phyloP scores from a whole-genome alignment of 2,329 filamentous ascomycete genomes.

The Chaetomiaceae sp. region DNA sequence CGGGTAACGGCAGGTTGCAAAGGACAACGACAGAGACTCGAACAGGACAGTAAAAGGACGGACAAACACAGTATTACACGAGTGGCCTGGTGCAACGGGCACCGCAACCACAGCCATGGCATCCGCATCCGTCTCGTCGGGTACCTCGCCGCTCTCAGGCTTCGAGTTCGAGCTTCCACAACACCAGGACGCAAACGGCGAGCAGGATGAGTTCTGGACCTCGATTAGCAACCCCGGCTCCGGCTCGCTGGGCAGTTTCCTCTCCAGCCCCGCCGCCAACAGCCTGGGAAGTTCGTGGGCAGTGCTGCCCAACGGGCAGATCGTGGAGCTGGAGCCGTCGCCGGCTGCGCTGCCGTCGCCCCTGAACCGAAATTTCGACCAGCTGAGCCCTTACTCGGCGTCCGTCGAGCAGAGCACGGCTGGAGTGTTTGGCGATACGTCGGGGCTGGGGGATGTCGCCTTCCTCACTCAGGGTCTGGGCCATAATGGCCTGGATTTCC shows the following conservation, averaged over 20 bases:
- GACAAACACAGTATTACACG: background rate
- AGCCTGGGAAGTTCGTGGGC: constrained; percentile 47
- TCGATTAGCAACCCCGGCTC: constrained; percentile 33
- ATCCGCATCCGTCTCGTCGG: constrained; percentile 38
- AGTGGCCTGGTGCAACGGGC: background rate
- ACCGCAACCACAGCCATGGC: constrained; percentile 5
- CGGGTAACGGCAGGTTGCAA: constrained; percentile 5
- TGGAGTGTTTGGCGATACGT: constrained; percentile 33
- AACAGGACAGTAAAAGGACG: background rate
- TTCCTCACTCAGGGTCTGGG: constrained; percentile 26
- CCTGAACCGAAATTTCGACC: constrained; percentile 39
- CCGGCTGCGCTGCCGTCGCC: constrained; percentile 43
- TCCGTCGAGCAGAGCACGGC: constrained; percentile 25
- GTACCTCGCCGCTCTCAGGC: constrained; percentile 35
- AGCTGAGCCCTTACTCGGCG: constrained; percentile 22
- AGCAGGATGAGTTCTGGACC: constrained; percentile 44
- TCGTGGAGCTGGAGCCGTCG: constrained; percentile 32
- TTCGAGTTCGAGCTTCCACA: constrained; percentile 33
- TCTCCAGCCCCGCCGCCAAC: constrained; percentile 46
- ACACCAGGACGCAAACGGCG: constrained; percentile 32
- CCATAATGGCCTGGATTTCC: constrained; percentile 33
- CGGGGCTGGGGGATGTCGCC: constrained; percentile 27
- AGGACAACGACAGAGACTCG: background rate
- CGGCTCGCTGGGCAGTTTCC: constrained; percentile 39
- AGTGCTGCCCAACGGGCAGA: constrained; percentile 37